Evolutionary conservation across 2,329 filamentous ascomycete species (phyloP), one percentile per base, ranked within the genome.

Genomic region (Lachnellula hyalina): DNA sequence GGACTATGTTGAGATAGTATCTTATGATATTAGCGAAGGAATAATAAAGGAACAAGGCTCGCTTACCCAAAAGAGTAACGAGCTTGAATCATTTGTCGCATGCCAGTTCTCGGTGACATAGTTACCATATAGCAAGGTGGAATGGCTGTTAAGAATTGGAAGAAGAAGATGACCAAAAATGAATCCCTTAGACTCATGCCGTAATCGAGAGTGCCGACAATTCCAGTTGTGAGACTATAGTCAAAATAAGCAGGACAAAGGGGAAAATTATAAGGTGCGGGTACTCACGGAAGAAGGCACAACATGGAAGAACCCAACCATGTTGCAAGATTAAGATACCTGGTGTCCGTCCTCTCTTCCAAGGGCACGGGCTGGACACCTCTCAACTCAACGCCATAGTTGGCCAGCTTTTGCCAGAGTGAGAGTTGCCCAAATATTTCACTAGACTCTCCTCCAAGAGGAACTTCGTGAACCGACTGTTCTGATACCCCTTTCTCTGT

Each of bases 31-130:
- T 32, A 32, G 28, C 25, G 6, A 12, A 12, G 9, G 3, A 32
- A 32, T 4, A 32, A 32, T 32, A 32, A 32, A 32, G 7, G 9
- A 32, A 32, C 3, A 19, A 19, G 51, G 36, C 14, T 28, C 19
- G 59, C 70, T 51, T 69, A 80, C 73, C 81, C 82, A 65, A 84
- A 87, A 41, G 78, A 80, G 67, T 80, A 86, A 21, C 84, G 74
- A 4, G 84, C 83, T 61, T 84, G 81, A 7, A 86, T 77, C 76
- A 86, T 83, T 68, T 86, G 83, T 15, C 83, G 75, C 76, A 86
- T 79, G 42, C 83, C 84, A 9, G 82, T 85, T 68, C 78, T 79
- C 4, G 83, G 80, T 0, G 83, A 82, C 49, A 84, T 69, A 0
- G 78, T 83, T 42, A 77, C 77, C 25, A 86, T 71, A 61, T 79